Conservation (phyloP, 1,284 basidiomycete genomes). For the Ganoderma lingzhi region DNA sequence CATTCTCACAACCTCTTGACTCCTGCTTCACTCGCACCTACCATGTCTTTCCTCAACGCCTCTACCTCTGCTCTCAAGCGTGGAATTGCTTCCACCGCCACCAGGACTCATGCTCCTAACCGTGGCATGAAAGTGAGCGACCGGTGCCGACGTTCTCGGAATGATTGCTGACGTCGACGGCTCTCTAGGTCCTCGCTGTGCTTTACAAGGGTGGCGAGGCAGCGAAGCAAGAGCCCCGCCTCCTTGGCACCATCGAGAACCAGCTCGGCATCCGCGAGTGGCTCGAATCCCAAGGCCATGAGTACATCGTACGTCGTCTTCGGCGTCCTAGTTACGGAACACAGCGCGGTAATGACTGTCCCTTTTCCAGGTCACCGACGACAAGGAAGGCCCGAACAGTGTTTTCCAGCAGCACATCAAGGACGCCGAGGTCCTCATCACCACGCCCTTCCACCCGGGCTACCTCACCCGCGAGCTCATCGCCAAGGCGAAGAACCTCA, state of each 20-base stretch:
- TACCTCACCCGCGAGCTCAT: slow-evolving; percentile 89
- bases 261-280: slow-evolving; percentile 81
- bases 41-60: slow-evolving; percentile 30
- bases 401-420: slow-evolving; percentile 89
- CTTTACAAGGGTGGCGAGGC: slow-evolving; percentile 81
- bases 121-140: slow-evolving; percentile 35
- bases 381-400: slow-evolving; percentile 89
- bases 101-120: slow-evolving; percentile 12
- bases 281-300: slow-evolving; percentile 82
- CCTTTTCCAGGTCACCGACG: slow-evolving; percentile 72
- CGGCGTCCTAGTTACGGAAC: no score
- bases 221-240: slow-evolving; percentile 82
- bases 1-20: neutral
- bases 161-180: neutral
- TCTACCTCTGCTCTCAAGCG: slow-evolving; percentile 28
- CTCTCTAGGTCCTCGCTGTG: slow-evolving; percentile 77
- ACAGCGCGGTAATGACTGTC: neutral
- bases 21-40: no score
- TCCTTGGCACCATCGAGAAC: slow-evolving; percentile 93
- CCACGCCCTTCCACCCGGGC: slow-evolving; percentile 93
- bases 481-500: slow-evolving; percentile 83
- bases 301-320: slow-evolving; percentile 62
- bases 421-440: slow-evolving; percentile 85
- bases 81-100: slow-evolving; percentile 17
- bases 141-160: neutral